These are phyloP conservation scores for Vaccinium macrocarpon DNA, from an alignment of 148 eudicot genomes.

Conservation along the genomic window DNA sequence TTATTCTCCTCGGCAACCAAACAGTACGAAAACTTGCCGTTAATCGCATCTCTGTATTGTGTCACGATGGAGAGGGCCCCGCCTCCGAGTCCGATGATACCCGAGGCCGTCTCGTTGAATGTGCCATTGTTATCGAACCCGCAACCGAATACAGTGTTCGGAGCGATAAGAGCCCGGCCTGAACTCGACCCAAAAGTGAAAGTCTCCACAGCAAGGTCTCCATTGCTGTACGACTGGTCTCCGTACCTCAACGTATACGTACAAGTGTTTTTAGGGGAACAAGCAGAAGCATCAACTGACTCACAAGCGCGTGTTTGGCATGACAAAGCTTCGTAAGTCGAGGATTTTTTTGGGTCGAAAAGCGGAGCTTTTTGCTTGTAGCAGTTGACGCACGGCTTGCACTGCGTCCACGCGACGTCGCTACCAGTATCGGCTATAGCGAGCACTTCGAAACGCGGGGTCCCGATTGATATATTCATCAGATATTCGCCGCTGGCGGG, in stretches of 20 bases:
- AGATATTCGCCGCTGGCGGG: constrained; percentile 33
- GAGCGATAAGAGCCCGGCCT: background rate
- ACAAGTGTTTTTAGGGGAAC: constrained; percentile 15
- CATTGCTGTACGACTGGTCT: constrained; percentile 23
- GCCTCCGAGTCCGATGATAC: constrained; percentile 46
- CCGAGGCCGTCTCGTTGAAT: constrained; percentile 19
- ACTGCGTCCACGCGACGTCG: constrained; percentile 46
- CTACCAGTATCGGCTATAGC: constrained; percentile 43
- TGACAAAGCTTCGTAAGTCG: constrained; percentile 15
- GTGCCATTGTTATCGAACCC: constrained; percentile 27
- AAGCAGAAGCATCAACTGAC: background rate
- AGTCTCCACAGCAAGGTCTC: constrained; percentile 32
- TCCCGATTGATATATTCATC: constrained; percentile 28
- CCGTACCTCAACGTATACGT: constrained; percentile 31
- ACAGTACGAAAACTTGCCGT: constrained; percentile 47
- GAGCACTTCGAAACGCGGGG: constrained; percentile 26
- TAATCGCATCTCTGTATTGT: constrained; percentile 17
- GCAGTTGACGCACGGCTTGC: constrained; percentile 34
- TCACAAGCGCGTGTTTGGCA: constrained; percentile 20
- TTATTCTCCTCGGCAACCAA: constrained; percentile 15
- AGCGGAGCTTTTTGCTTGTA: constrained; percentile 25
- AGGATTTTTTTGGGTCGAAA: constrained; percentile 26
- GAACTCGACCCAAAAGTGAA: constrained; percentile 25
- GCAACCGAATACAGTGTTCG: constrained; percentile 33
- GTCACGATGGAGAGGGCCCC: constrained; percentile 33